Evolutionary conservation across 169 alveolate genomes (phyloP), one percentile per base, ranked within the genome.

Genomic region (Plasmodium vinckei): DNA sequence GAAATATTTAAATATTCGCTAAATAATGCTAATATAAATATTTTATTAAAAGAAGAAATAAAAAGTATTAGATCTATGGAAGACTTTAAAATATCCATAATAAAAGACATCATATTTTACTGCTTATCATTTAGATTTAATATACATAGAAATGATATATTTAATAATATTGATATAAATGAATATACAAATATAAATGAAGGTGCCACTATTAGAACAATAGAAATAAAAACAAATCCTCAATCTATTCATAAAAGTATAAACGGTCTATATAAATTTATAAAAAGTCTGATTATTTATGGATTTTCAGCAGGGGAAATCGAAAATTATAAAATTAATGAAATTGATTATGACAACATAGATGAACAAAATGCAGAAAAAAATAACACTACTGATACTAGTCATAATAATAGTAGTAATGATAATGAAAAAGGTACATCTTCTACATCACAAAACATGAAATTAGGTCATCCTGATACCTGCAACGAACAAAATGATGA

Each of bases 111-210:
- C 53, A 75, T 92, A 10, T 92, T 92, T 72, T 92, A 92, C 47
- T 92, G 95, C 23, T 65, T 88, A 47, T 68, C 91, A 9, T 89
- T 92, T 86, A 64, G 86, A 13, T 90, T 90, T 44, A 82, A 92
- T 67, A 70, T 57, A 25, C 93, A 92, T 42, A 88, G 89, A 57
- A 72, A 90, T 44, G 59, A 86, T 19, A 19, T 92, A 51, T 72
- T 59, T 69, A 92, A 92, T 39, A 77, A 79, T 25, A 87, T 92
- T 15, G 73, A 73, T 61, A 72, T 73, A n/a, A 87, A 89, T 47
- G 94, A 79, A 60, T 67, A 89, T 56, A 92, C 92, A 4, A 92
- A 92, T 42, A 92, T 92, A 56, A 92, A 92, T 73, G 93, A 88
- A 27, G 88, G 90, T 13, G 84, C 90, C 12, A 82, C 90, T 9